Evolutionary conservation across 1,139 yeast species (phyloP).

Genomic region (Yamadazyma buinensis): DNA sequence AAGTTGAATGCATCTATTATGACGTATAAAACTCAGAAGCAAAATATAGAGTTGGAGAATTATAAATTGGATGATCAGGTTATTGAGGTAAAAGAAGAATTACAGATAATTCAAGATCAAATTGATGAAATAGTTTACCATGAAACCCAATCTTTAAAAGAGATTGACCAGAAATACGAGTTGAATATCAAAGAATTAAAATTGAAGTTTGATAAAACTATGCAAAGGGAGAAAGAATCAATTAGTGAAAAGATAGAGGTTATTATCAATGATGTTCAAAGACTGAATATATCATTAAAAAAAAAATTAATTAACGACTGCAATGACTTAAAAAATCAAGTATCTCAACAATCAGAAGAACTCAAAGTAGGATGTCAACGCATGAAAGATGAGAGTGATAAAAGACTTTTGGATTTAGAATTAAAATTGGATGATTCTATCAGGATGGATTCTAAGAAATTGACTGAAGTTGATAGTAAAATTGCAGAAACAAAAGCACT

Average conservation of each 20-base stretch:
- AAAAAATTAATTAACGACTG: slow-evolving; percentile 7
- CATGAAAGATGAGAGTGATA: slow-evolving; percentile 25
- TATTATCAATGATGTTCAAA: slow-evolving; percentile 18
- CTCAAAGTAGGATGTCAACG: slow-evolving; percentile 22
- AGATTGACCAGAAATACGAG: slow-evolving; percentile 32
- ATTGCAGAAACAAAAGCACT: slow-evolving; percentile 6
- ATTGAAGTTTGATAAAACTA: slow-evolving; percentile 29
- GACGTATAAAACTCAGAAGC: slow-evolving; percentile 36
- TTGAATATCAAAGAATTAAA: slow-evolving; percentile 30
- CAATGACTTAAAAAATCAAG: slow-evolving; percentile 3
- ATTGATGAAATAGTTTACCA: slow-evolving; percentile 28
- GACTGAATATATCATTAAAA: slow-evolving; percentile 5
- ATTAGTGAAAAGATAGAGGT: slow-evolving; percentile 33
- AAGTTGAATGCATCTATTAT: slow-evolving; percentile 20
- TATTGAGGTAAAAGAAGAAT: slow-evolving; percentile 18
- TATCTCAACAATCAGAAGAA: slow-evolving; percentile 15
- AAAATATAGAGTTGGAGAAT: slow-evolving; percentile 30
- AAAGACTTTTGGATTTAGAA: slow-evolving; percentile 17
- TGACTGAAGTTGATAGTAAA: slow-evolving; percentile 10
- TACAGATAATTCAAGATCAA: slow-evolving; percentile 20
- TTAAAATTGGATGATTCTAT: slow-evolving; percentile 10
- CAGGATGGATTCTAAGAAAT: slow-evolving; percentile 13
- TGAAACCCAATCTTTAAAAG: slow-evolving; percentile 23
- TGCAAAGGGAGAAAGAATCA: slow-evolving; percentile 35
- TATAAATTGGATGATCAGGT: slow-evolving; percentile 38